A percentile compares a stretch with the other conserved stretches of the same genome.
Conservation (phyloP, 2,329 filamentous ascomycete species). For the Calonectria hongkongensis region DNA sequence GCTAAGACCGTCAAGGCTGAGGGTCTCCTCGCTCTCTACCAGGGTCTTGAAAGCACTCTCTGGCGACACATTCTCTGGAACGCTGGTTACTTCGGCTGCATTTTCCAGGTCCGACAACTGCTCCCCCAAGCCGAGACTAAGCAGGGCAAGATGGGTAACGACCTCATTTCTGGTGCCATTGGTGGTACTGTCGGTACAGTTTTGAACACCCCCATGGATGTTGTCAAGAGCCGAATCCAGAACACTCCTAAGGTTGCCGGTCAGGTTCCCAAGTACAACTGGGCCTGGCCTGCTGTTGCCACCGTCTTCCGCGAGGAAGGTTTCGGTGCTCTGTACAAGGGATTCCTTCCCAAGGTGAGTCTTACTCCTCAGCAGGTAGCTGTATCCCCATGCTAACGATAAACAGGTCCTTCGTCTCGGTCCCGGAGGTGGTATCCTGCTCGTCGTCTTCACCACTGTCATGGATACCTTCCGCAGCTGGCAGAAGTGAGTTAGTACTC, state of each 20-base stretch:
- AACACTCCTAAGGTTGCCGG: slow-evolving; percentile 92
- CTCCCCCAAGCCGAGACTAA: slow-evolving; percentile 89
- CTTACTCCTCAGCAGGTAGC: slow-evolving; percentile 54
- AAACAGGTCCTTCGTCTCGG: slow-evolving; percentile 68
- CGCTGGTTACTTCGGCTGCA: slow-evolving; percentile 97
- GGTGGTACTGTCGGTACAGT: slow-evolving; percentile 94
- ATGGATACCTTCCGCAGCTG: slow-evolving; percentile 92
- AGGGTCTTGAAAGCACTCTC: slow-evolving; percentile 95
- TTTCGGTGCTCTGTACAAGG: slow-evolving; percentile 94
- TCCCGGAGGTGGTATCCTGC: slow-evolving; percentile 79
- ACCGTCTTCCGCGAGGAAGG: slow-evolving; percentile 96
- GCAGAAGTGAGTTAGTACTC: slow-evolving; percentile 52
- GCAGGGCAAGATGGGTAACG: slow-evolving; percentile 87
- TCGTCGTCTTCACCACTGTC: slow-evolving; percentile 90
- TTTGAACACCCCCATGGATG: slow-evolving; percentile 96
- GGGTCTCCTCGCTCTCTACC: slow-evolving; percentile 92
- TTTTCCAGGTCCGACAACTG: slow-evolving; percentile 94
- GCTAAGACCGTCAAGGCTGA: slow-evolving; percentile 89
- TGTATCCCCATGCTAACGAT: background rate
- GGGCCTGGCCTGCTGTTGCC: slow-evolving; percentile 91
- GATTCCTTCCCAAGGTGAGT: slow-evolving; percentile 96
- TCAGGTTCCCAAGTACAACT: slow-evolving; percentile 95
- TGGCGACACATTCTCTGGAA: slow-evolving; percentile 97
- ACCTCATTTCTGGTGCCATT: slow-evolving; percentile 88
- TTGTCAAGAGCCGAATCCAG: slow-evolving; percentile 98